Evolutionary conservation across 1,284 basidiomycete genomes (phyloP).

Genomic region (Pterula multifida): DNA sequence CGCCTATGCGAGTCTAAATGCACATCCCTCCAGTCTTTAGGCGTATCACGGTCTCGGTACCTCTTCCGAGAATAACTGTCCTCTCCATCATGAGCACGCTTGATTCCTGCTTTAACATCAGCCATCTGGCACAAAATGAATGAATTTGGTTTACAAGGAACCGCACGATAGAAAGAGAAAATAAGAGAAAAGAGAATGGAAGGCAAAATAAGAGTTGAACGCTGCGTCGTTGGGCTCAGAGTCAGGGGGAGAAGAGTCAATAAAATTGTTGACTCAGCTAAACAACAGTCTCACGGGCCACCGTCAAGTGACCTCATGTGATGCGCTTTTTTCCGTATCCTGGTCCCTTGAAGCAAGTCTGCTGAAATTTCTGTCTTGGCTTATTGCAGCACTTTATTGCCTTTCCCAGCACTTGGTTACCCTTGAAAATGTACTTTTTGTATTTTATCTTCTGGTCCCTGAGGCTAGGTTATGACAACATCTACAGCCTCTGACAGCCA

Average conservation of each 20-base stretch:
- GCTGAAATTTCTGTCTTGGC: too few species aligned
- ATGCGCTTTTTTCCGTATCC: too few species aligned
- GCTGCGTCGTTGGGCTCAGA: not conserved
- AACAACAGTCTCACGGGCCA: too few species aligned
- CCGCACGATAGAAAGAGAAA: slow-evolving; percentile 59
- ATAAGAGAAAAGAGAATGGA: not conserved
- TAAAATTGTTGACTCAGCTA: too few species aligned
- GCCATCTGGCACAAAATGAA: slow-evolving; percentile 49
- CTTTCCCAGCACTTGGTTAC: too few species aligned
- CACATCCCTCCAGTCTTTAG: slow-evolving; percentile 67
- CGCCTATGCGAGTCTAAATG: slow-evolving; percentile 35
- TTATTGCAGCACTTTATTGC: too few species aligned
- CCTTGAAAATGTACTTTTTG: too few species aligned
- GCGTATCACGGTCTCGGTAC: slow-evolving; percentile 33
- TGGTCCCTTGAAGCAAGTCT: too few species aligned
- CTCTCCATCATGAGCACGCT: slow-evolving; percentile 60
- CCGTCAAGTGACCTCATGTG: too few species aligned
- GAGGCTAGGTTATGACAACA: too few species aligned
- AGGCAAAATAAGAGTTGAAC: not conserved
- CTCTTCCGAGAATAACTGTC: slow-evolving; percentile 41
- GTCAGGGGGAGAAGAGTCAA: not conserved
- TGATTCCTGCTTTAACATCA: slow-evolving; percentile 74
- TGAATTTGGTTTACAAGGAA: slow-evolving; percentile 56
- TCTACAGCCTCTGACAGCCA: too few species aligned
- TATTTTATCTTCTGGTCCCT: too few species aligned